These are phyloP conservation scores for Chiua virens DNA, from an alignment of 768 basidiomycete genomes.

Conservation along the genomic window DNA sequence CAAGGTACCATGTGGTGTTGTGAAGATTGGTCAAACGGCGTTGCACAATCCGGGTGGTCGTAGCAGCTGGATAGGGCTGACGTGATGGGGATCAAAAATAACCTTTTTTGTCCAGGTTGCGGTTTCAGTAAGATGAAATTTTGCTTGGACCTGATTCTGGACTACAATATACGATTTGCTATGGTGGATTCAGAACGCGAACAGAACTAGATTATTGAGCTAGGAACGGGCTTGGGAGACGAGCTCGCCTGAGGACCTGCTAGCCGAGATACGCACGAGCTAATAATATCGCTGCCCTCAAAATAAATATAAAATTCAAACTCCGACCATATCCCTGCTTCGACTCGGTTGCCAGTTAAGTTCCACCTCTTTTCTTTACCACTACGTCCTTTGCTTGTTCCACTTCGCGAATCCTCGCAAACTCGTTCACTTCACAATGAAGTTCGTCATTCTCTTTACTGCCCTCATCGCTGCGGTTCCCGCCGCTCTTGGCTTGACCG, in stretches of 20 bases:
- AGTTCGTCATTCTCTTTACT: constrained; percentile 29
- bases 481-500: constrained; percentile 46
- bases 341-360: neutral
- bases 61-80: constrained; percentile 89
- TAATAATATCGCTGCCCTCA: constrained; percentile 3
- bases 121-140: neutral
- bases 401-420: constrained; percentile 15
- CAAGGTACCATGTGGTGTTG: constrained; percentile 40
- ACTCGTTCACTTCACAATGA: constrained; percentile 35
- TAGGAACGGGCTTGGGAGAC: too few relatives aligned
- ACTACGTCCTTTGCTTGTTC: neutral
- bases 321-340: constrained; percentile 23
- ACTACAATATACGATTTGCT: too few relatives aligned
- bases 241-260: too few relatives aligned
- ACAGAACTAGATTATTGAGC: too few relatives aligned
- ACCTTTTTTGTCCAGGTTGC: neutral
- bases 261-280: neutral
- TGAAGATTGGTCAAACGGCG: constrained; percentile 94
- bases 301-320: constrained; percentile 22
- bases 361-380: neutral
- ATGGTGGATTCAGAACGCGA: too few relatives aligned
- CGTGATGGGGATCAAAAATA: constrained; percentile 7
- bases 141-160: too few relatives aligned
- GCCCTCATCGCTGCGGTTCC: constrained; percentile 32
- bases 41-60: constrained; percentile 90